These are phyloP conservation scores for Syncephalastrum contaminatum DNA, from an alignment of 371 early-diverging fungal species.

Conservation along the genomic window DNA sequence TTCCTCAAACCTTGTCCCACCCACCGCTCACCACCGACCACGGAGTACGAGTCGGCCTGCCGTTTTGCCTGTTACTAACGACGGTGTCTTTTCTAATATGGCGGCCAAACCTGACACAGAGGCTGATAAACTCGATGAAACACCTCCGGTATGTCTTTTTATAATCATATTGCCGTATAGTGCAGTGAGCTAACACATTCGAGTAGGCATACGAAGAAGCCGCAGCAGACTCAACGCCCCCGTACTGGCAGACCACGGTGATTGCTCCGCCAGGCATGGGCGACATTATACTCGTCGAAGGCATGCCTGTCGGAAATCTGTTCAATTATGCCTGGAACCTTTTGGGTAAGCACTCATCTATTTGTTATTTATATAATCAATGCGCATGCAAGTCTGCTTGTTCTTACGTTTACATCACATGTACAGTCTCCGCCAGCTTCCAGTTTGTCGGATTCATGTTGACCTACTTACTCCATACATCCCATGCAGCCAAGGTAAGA, in stretches of 20 bases:
- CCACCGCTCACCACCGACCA: neutral
- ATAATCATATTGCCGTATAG: neutral
- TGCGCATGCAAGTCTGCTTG: neutral
- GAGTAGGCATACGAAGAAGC: conserved; percentile 62
- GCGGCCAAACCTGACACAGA: conserved; percentile 57
- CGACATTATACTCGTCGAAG: conserved; percentile 62
- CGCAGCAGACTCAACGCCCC: conserved; percentile 61
- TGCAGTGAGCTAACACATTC: no score
- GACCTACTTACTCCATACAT: conserved; percentile 63
- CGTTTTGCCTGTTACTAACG: conserved; percentile 36
- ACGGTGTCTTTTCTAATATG: conserved; percentile 63
- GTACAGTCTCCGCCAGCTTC: conserved; percentile 66
- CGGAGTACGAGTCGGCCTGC: conserved; percentile 8
- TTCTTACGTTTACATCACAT: neutral
- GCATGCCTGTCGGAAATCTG: conserved; percentile 62
- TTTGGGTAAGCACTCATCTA: conserved; percentile 36
- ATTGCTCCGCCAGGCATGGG: conserved; percentile 57
- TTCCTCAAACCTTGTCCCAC: neutral
- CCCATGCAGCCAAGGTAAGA: conserved; percentile 61
- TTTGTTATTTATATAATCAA: no score
- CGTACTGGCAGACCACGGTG: conserved; percentile 61
- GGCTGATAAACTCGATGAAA: conserved; percentile 34
- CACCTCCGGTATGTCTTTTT: conserved; percentile 32
- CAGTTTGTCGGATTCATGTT: conserved; percentile 73
- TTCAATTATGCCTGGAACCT: conserved; percentile 64